A percentile compares a stretch with the other conserved stretches of the same genome.
phyloP scores from a whole-genome alignment of 768 basidiomycete genomes.

The Phylloporus scabripes region DNA sequence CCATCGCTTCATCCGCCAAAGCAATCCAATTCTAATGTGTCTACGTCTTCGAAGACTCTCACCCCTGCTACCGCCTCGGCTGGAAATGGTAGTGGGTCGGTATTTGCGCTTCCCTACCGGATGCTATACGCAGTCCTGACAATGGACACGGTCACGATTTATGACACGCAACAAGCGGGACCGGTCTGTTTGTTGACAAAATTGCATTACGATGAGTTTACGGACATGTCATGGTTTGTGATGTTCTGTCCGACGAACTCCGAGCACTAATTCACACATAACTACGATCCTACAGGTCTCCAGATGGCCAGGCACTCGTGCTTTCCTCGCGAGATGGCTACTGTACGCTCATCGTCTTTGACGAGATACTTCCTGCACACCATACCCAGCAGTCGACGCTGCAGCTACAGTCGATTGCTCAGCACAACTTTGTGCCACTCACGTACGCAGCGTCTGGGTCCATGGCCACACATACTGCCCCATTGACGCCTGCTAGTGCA shows the following conservation, averaged over 20 bases:
- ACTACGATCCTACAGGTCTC: constrained; percentile 61
- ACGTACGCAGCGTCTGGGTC: constrained; percentile 28
- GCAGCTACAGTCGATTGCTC: constrained; percentile 87
- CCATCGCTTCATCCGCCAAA: constrained; percentile 14
- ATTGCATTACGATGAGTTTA: constrained; percentile 96
- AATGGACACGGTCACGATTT: constrained; percentile 91
- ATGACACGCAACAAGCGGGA: constrained; percentile 94
- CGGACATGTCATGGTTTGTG: constrained; percentile 90
- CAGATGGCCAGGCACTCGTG: constrained; percentile 90
- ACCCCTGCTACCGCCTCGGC: constrained; percentile 39
- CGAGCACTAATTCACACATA: constrained; percentile 4
- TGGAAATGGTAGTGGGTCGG: constrained; percentile 39
- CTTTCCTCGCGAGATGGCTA: constrained; percentile 94
- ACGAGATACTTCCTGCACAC: constrained; percentile 85
- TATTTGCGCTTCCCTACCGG: constrained; percentile 89
- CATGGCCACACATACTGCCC: constrained; percentile 11
- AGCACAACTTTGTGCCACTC: constrained; percentile 69
- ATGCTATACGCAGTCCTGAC: constrained; percentile 95
- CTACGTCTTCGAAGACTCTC: constrained; percentile 20
- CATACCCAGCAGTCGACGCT: constrained; percentile 89
- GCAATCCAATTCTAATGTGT: constrained; percentile 7
- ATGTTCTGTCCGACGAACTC: not conserved
- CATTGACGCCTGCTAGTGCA: constrained; percentile 26
- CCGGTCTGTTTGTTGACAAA: constrained; percentile 91
- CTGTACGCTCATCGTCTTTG: constrained; percentile 91